These are phyloP conservation scores for Hyphopichia fennica DNA, from an alignment of 1,139 yeast species.

Conservation along the genomic window DNA sequence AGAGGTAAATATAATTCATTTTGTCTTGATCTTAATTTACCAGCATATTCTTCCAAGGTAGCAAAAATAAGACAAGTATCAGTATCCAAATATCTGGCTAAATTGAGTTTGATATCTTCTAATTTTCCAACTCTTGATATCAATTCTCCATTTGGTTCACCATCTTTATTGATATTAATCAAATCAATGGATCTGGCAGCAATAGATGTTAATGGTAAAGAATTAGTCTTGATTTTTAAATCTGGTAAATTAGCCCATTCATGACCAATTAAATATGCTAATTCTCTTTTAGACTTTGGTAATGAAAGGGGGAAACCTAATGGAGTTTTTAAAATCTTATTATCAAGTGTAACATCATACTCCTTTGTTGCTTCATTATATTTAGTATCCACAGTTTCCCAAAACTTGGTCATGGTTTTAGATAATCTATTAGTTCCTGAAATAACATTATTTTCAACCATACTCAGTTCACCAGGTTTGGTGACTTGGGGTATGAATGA, in stretches of 20 bases:
- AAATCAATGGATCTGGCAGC: constrained; percentile 85
- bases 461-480: constrained; percentile 36
- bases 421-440: constrained; percentile 72
- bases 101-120: constrained; percentile 51
- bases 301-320: constrained; percentile 68
- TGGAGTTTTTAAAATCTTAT: constrained; percentile 81
- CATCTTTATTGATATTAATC: constrained; percentile 26
- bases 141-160: constrained; percentile 42
- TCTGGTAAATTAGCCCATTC: constrained; percentile 85
- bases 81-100: constrained; percentile 85
- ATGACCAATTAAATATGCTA: constrained; percentile 77
- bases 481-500: constrained; percentile 7
- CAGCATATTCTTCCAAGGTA: constrained; percentile 81
- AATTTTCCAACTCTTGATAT: constrained; percentile 61
- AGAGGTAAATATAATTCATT: constrained; percentile 75
- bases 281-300: constrained; percentile 56
- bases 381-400: constrained; percentile 72
- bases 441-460: constrained; percentile 51
- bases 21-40: constrained; percentile 73
- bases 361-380: constrained; percentile 24
- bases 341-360: constrained; percentile 65
- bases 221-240: constrained; percentile 72
- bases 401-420: constrained; percentile 73
- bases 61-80: constrained; percentile 89
- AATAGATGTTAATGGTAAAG: constrained; percentile 83